Evolutionary conservation across 1,139 yeast genomes (phyloP).

Genomic region (Protomyces arabidopsidicola): DNA sequence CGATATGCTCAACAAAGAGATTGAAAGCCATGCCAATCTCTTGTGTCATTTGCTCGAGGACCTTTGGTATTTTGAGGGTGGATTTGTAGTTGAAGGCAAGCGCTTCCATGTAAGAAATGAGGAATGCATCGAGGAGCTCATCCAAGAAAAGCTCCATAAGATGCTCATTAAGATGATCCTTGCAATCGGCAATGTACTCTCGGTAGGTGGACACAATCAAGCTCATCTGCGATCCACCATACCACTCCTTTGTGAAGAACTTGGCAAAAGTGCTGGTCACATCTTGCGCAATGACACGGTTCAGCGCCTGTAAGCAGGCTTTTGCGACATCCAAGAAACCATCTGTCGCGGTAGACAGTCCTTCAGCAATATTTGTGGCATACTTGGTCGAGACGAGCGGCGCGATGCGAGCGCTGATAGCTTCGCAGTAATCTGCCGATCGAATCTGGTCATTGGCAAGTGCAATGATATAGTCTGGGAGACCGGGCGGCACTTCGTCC

Average conservation of each 20-base stretch:
- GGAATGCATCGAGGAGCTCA: conserved; percentile 49
- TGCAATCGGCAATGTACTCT: conserved; percentile 40
- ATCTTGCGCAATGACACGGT: conserved; percentile 70
- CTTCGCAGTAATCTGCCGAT: conserved; percentile 75
- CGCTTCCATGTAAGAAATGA: conserved; percentile 49
- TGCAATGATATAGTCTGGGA: conserved; percentile 76
- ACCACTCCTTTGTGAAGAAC: conserved; percentile 51
- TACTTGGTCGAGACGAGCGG: conserved; percentile 64
- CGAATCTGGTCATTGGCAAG: conserved; percentile 84
- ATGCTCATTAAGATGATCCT: conserved; percentile 53
- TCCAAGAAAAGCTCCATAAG: conserved; percentile 53
- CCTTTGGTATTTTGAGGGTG: conserved; percentile 22
- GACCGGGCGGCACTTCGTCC: conserved; percentile 50
- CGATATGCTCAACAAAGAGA: conserved; percentile 27
- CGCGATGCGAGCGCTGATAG: conserved; percentile 60
- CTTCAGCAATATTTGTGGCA: conserved; percentile 52
- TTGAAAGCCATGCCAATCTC: conserved; percentile 28
- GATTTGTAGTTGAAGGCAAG: conserved; percentile 39
- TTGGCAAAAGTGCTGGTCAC: conserved; percentile 48
- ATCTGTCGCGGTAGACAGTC: conserved; percentile 60
- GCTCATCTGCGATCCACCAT: conserved; percentile 34
- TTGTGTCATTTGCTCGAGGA: conserved; percentile 29
- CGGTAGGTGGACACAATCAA: conserved; percentile 40
- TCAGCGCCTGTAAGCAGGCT: conserved; percentile 58
- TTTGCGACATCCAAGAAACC: conserved; percentile 77